Percentiles rank a stretch among this genome's conserved stretches.
Evolutionary conservation across 2,329 filamentous ascomycete species (phyloP).

Genomic region (Atkinsonella texensis): DNA sequence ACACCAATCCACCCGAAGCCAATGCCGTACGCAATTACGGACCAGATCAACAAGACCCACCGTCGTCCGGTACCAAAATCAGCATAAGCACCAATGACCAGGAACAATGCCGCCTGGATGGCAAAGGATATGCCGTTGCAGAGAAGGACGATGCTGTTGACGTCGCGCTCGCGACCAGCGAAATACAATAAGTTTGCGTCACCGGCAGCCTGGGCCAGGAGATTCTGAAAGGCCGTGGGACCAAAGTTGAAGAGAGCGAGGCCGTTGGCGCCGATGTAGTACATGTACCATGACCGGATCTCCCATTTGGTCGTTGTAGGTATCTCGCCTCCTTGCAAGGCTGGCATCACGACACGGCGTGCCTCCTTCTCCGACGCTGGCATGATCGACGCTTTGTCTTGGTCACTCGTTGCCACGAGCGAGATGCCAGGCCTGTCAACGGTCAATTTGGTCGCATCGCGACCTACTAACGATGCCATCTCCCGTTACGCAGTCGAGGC

Average conservation of each 20-base stretch:
- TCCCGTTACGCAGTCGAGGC: not conserved
- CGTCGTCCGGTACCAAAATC: slow-evolving; percentile 56
- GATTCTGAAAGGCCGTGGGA: slow-evolving; percentile 52
- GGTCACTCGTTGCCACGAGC: not conserved
- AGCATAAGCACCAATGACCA: slow-evolving; percentile 39
- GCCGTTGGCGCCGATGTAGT: slow-evolving; percentile 58
- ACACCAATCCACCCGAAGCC: slow-evolving; percentile 59
- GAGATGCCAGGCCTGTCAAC: not conserved
- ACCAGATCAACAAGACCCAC: slow-evolving; percentile 49
- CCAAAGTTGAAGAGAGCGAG: slow-evolving; percentile 51
- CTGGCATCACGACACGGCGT: slow-evolving; percentile 1
- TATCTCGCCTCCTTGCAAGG: not conserved
- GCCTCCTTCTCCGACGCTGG: not conserved
- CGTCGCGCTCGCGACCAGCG: slow-evolving; percentile 42
- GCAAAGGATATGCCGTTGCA: slow-evolving; percentile 58
- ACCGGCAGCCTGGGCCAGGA: slow-evolving; percentile 46
- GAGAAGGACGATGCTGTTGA: slow-evolving; percentile 53
- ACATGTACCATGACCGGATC: slow-evolving; percentile 23
- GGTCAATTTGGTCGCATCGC: not conserved
- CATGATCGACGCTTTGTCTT: not conserved
- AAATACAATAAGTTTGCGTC: slow-evolving; percentile 41
- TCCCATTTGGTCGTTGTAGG: slow-evolving; percentile 14
- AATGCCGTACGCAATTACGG: slow-evolving; percentile 47
- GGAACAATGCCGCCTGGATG: slow-evolving; percentile 47
- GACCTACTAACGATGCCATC: not conserved